Evolutionary conservation across 1,139 yeast species (phyloP).

Genomic region (Taphrina confusa): DNA sequence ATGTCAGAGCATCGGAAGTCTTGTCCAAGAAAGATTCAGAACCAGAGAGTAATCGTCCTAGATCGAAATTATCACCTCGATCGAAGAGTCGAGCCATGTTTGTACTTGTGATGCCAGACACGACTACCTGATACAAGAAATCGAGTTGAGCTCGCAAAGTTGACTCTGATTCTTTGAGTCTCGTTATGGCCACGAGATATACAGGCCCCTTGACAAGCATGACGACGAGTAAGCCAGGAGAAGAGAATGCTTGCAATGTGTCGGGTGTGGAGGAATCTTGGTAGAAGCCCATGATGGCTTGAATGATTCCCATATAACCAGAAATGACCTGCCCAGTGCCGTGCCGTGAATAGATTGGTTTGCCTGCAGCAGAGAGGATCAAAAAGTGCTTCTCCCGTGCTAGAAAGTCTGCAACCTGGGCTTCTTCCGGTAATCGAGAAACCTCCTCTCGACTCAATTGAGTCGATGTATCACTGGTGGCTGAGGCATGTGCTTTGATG

Average conservation of each 20-base stretch:
- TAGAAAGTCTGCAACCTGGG: conserved; percentile 46
- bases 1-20: conserved; percentile 58
- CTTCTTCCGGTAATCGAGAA: conserved; percentile 3
- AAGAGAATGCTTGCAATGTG: conserved; percentile 47
- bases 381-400: conserved; percentile 66
- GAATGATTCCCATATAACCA: conserved; percentile 66
- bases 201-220: conserved; percentile 69
- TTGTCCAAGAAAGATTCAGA: conserved; percentile 63
- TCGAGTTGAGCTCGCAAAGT: conserved; percentile 63
- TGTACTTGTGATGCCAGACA: conserved; percentile 76
- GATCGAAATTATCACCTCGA: conserved; percentile 76
- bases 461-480: not conserved
- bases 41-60: conserved; percentile 69
- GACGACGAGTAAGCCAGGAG: conserved; percentile 57
- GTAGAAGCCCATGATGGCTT: conserved; percentile 51
- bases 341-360: conserved; percentile 80
- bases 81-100: conserved; percentile 68
- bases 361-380: conserved; percentile 86
- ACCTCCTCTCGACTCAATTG: conserved; percentile 3
- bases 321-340: conserved; percentile 71
- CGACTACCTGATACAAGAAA: conserved; percentile 72
- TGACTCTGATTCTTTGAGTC: conserved; percentile 55
- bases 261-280: conserved; percentile 41
- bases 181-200: conserved; percentile 71
- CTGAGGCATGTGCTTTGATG: not conserved